Conservation (phyloP, 805 yeast genomes). For the Candida namnaoensis region DNA sequence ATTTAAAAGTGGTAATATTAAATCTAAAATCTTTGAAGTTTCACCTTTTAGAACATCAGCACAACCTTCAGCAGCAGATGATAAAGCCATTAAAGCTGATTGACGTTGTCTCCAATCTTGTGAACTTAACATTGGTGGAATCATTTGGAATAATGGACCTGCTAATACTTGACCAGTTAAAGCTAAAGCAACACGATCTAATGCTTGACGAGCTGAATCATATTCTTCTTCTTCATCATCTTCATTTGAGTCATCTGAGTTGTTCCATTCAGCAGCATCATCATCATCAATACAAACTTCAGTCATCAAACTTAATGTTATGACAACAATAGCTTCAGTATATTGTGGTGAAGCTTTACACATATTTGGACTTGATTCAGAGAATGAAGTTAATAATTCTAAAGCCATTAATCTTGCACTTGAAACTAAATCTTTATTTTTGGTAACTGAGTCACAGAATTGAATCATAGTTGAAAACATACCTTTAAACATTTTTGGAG, state of each 20-base stretch:
- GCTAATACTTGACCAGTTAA: conserved; percentile 81
- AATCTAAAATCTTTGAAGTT: conserved; percentile 71
- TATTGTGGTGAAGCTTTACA: conserved; percentile 74
- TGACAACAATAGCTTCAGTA: conserved; percentile 61
- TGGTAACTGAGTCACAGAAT: conserved; percentile 77
- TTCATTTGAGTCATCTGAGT: conserved; percentile 67
- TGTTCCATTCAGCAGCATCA: conserved; percentile 82
- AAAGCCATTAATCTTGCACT: conserved; percentile 77
- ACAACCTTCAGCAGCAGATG: conserved; percentile 97
- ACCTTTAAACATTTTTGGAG: conserved; percentile 89
- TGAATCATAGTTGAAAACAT: conserved; percentile 86
- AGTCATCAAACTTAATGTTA: conserved; percentile 78
- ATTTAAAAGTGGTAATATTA: conserved; percentile 76
- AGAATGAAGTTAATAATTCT: conserved; percentile 82
- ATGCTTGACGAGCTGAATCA: conserved; percentile 89
- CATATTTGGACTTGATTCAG: conserved; percentile 93
- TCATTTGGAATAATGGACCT: conserved; percentile 74
- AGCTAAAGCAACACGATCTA: conserved; percentile 81
- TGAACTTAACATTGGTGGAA: conserved; percentile 77
- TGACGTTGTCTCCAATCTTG: conserved; percentile 89
- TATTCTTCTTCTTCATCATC: conserved; percentile 82
- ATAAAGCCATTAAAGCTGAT: conserved; percentile 94
- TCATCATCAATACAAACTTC: conserved; percentile 88
- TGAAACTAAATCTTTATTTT: conserved; percentile 72
- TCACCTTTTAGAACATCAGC: conserved; percentile 78